phyloP scores from a whole-genome alignment of 768 basidiomycete species.

The Pleurotus salmoneostramineus region DNA sequence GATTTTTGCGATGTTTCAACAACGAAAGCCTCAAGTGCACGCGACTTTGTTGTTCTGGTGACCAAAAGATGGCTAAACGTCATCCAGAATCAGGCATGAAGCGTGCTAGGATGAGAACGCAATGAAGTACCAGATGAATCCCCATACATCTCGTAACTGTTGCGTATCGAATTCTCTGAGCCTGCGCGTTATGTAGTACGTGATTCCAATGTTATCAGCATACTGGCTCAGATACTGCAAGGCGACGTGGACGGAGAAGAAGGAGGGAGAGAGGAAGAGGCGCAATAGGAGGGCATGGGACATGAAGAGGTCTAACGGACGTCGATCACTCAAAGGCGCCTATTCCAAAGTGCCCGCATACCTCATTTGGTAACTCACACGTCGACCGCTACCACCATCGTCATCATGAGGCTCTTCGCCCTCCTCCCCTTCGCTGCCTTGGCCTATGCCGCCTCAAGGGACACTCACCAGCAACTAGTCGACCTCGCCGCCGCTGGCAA shows the following conservation, averaged over 20 bases:
- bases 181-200: constrained; percentile 81
- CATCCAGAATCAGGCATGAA: constrained; percentile 14
- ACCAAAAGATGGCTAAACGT: constrained; percentile 82
- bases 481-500: constrained; percentile 67
- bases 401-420: constrained; percentile 10
- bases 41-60: constrained; percentile 86
- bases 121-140: constrained; percentile 71
- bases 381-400: constrained; percentile 16
- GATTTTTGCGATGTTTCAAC: constrained; percentile 85
- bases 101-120: constrained; percentile 7
- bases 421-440: constrained; percentile 25
- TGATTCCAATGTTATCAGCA: constrained; percentile 87
- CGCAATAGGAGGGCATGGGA: constrained; percentile 88
- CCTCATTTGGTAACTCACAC: constrained; percentile 17
- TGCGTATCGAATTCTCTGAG: constrained; percentile 62
- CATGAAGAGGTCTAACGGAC: constrained; percentile 22
- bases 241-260: constrained; percentile 93
- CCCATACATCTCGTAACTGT: constrained; percentile 84
- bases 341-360: neutral
- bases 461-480: constrained; percentile 53
- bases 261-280: constrained; percentile 87
- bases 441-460: constrained; percentile 25
- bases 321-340: neutral
- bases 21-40: constrained; percentile 93
- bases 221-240: constrained; percentile 82